A percentile compares a stretch with the other conserved stretches of the same genome.
Evolutionary conservation across 768 basidiomycete genomes (phyloP).

Genomic region (Termitomyces sp.): DNA sequence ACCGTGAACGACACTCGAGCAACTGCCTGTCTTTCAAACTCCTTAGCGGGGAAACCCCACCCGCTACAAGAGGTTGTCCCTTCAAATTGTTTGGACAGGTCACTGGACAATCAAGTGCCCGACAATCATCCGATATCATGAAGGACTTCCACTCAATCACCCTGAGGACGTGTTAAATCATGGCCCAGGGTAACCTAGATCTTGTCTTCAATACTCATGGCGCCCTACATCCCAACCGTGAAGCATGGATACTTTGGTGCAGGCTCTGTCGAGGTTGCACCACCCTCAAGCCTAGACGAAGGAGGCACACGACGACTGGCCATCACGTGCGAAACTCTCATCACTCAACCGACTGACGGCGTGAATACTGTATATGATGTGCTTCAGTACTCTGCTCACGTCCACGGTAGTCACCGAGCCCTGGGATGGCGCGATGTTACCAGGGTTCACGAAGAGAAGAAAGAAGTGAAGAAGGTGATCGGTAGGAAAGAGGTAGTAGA

Average conservation of each 20-base stretch:
- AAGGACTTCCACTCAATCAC: neutral
- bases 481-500: constrained; percentile 78
- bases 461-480: constrained; percentile 80
- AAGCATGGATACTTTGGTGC: constrained; percentile 46
- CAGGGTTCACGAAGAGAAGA: constrained; percentile 73
- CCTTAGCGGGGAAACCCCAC: too few relatives aligned
- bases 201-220: neutral
- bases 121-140: neutral
- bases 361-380: constrained; percentile 81
- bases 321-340: constrained; percentile 48
- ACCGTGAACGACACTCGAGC: too few relatives aligned
- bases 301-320: constrained; percentile 53
- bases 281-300: constrained; percentile 35
- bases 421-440: constrained; percentile 77
- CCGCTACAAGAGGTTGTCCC: too few relatives aligned
- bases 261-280: constrained; percentile 58
- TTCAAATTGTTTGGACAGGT: too few relatives aligned
- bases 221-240: constrained; percentile 21
- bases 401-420: constrained; percentile 68
- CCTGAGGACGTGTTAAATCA: neutral
- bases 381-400: constrained; percentile 64
- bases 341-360: constrained; percentile 66
- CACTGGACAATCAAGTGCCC: neutral
- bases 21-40: too few relatives aligned
- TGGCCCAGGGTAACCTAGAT: neutral